Evolutionary conservation across 768 basidiomycete genomes (phyloP).

Genomic region (Paxillus involutus): DNA sequence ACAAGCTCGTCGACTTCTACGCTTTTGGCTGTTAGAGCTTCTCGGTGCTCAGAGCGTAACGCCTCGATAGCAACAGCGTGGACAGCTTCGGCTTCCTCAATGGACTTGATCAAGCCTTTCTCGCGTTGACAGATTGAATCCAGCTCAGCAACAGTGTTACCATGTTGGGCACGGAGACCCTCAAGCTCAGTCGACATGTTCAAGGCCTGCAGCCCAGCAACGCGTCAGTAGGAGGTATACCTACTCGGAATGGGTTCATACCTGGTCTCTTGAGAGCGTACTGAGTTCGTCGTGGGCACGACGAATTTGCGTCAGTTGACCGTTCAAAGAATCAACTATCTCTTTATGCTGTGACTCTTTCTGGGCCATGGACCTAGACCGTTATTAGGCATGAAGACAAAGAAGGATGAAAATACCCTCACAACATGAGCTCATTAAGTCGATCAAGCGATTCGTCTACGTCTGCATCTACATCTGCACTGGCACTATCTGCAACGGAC

Average conservation of each 20-base stretch:
- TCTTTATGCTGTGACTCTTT: constrained; percentile 92
- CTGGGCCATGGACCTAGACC: constrained; percentile 87
- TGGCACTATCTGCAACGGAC: constrained; percentile 23
- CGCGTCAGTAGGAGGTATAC: neutral
- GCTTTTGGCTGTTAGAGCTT: constrained; percentile 40
- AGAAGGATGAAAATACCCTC: constrained; percentile 29
- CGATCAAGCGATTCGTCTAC: constrained; percentile 73
- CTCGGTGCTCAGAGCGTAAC: constrained; percentile 46
- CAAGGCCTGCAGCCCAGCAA: constrained; percentile 47
- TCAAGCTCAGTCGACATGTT: constrained; percentile 91
- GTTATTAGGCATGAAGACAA: constrained; percentile 1
- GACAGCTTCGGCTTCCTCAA: constrained; percentile 50
- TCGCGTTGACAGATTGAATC: constrained; percentile 60
- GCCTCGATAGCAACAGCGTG: constrained; percentile 49
- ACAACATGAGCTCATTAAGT: constrained; percentile 93
- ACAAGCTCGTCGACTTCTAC: constrained; percentile 43
- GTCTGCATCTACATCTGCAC: constrained; percentile 38
- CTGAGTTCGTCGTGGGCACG: constrained; percentile 82
- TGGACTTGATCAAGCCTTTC: constrained; percentile 47
- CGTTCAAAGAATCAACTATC: constrained; percentile 67
- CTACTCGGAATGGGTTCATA: constrained; percentile 29
- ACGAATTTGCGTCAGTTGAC: constrained; percentile 65
- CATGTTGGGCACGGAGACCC: constrained; percentile 61
- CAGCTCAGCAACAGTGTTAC: constrained; percentile 49
- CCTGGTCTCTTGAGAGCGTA: constrained; percentile 83